Evolutionary conservation across 2,329 filamentous ascomycete genomes (phyloP), one percentile per base, ranked within the genome.

Genomic region (Colletotrichum lentis): DNA sequence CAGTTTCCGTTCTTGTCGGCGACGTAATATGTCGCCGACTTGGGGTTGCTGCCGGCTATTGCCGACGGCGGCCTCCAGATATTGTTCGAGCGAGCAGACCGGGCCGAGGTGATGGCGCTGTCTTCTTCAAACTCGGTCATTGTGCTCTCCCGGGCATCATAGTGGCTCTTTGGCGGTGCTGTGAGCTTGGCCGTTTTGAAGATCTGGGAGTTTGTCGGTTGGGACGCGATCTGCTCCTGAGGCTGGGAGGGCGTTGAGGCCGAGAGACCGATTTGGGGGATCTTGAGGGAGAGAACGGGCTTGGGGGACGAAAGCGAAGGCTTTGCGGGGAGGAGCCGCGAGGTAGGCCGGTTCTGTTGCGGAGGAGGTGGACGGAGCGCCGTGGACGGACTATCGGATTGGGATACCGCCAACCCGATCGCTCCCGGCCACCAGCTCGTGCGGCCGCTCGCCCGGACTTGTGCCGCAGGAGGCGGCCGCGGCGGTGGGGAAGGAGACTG

Each of bases 81-180:
- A 63, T 82, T 80, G n/a, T 73, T 75, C 2, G 74, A 76, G 70
- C 80, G 72, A 57, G 79, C 27, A 73, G 74, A 69, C 4, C 69
- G 64, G 14, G 69, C 66, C 24, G 70, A 71, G 3, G 78, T 76
- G 54, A 73, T 53, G 52, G 80, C 76, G 67, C 83, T 77, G 72
- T 85, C 82, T 75, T 87, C 81, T 69, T 86, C 84, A 66, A 86
- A 83, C 75, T 87, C 80, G 10, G 84, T 83, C 70, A 85, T 76
- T 64, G 82, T 78, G 75, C 85, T 82, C 64, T 83, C 80, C 24
- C 77, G 78, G 11, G 76, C 73, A 20, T 70, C 66, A 46, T 55
- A 47, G 37, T 69, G 67, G 22, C 57, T 70, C 12, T 52, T 62
- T 6, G 70, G 70, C 12, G 70, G 62, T 1, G 69, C 69, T 7